Evolutionary conservation across 2,329 filamentous ascomycete genomes (phyloP).

Genomic region (Aspergillus latus): DNA sequence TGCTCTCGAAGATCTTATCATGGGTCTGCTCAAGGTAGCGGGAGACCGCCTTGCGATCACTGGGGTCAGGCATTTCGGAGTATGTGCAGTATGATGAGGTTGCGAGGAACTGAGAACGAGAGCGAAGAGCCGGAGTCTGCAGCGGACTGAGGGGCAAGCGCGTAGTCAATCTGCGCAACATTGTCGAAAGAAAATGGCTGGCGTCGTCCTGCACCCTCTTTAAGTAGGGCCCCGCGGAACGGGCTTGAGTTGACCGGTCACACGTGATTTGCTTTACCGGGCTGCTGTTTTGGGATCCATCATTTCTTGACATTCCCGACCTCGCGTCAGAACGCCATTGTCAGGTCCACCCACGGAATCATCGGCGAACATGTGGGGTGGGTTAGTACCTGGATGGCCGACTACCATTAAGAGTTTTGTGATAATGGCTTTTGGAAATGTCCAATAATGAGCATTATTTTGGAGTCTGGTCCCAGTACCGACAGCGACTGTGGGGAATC

Average conservation of each 20-base stretch:
- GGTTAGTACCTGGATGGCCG: not conserved
- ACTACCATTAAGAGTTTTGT: not conserved
- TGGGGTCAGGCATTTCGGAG: not conserved
- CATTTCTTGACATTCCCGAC: not conserved
- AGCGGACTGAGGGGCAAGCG: not conserved
- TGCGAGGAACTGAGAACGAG: not conserved
- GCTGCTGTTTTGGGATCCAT: not conserved
- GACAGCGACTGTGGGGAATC: not conserved
- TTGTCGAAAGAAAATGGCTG: not conserved
- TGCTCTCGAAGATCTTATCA: slow-evolving; percentile 68
- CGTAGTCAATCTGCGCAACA: slow-evolving; percentile 1
- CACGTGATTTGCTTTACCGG: slow-evolving; percentile 6
- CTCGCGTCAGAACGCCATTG: not conserved
- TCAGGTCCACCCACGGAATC: not conserved
- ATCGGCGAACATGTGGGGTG: not conserved
- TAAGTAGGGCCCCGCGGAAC: not conserved
- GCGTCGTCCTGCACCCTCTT: not conserved
- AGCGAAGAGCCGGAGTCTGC: not conserved
- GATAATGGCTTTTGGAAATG: not conserved
- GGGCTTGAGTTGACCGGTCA: not conserved
- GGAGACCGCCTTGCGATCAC: slow-evolving; percentile 3
- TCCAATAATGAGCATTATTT: not conserved
- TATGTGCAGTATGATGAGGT: not conserved
- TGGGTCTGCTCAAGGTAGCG: slow-evolving; percentile 50
- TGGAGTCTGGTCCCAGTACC: not conserved